phyloP scores from a whole-genome alignment of 1,284 basidiomycete genomes.

The Rhodotorula sp. region DNA sequence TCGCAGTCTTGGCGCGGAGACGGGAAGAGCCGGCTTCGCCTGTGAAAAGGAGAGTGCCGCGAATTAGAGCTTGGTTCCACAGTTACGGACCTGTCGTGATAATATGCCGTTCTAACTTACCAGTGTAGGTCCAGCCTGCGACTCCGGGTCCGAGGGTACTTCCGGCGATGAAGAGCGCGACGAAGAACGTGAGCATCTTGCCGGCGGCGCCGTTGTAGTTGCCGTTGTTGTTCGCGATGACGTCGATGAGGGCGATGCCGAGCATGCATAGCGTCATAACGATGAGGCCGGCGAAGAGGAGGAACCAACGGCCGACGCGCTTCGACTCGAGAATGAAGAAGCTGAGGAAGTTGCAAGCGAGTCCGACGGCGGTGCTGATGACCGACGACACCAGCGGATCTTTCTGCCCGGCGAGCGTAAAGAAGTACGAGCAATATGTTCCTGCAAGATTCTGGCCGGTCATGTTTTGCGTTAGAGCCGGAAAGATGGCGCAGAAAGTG shows the following conservation, averaged over 20 bases:
- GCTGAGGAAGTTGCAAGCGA: conserved; percentile 27
- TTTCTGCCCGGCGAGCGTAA: conserved; percentile 32
- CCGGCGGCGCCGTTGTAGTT: conserved; percentile 20
- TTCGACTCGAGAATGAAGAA: conserved; percentile 41
- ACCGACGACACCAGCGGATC: conserved; percentile 32
- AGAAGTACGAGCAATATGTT: conserved; percentile 37
- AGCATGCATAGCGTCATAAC: conserved; percentile 39
- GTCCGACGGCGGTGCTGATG: conserved; percentile 33
- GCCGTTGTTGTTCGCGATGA: conserved; percentile 2
- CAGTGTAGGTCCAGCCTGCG: not conserved
- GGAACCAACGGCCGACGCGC: conserved; percentile 12
- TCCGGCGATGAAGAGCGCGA: conserved; percentile 29
- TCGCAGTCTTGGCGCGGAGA: conserved; percentile 37
- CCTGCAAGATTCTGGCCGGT: conserved; percentile 33
- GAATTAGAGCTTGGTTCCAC: not conserved
- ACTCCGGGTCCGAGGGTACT: conserved; percentile 34
- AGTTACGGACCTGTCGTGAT: not conserved
- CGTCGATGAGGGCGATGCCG: conserved; percentile 21
- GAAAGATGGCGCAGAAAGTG: conserved; percentile 36
- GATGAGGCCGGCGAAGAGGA: conserved; percentile 34
- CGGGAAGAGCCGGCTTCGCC: conserved; percentile 37
- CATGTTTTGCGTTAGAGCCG: conserved; percentile 34
- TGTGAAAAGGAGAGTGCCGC: conserved; percentile 18
- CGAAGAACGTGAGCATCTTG: conserved; percentile 26
- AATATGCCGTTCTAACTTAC: too few relatives aligned